Evolutionary conservation across 352 stramenopile genomes (phyloP).

Genomic region (Globisporangium polare): DNA sequence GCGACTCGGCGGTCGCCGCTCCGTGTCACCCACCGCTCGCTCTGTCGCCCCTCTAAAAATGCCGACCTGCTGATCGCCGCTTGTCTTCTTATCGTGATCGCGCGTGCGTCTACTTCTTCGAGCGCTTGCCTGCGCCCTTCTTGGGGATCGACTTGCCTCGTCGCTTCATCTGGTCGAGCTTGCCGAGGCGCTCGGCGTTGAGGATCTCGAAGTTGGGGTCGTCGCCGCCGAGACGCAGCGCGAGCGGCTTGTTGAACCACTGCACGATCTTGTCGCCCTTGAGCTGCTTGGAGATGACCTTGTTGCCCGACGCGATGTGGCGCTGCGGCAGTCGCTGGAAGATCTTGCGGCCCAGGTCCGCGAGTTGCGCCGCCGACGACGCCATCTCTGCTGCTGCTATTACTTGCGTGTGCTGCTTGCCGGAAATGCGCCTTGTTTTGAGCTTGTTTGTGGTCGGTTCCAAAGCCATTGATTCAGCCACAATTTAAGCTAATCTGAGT

Average conservation of each 20-base stretch:
- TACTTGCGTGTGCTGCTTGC: not conserved
- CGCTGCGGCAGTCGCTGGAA: constrained; percentile 85
- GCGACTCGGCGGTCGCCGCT: no score
- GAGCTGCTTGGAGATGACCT: constrained; percentile 87
- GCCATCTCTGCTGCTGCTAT: constrained; percentile 17
- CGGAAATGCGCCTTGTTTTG: not conserved
- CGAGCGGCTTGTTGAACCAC: constrained; percentile 85
- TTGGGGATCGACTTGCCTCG: constrained; percentile 83
- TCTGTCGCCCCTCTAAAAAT: not conserved
- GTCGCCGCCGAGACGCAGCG: constrained; percentile 68
- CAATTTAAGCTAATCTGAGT: constrained; percentile 6
- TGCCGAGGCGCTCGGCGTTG: constrained; percentile 71
- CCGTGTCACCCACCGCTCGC: not conserved
- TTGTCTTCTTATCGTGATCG: not conserved
- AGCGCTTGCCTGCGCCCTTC: constrained; percentile 86
- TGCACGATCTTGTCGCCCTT: constrained; percentile 82
- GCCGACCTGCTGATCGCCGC: not conserved
- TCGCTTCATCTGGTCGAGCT: constrained; percentile 84
- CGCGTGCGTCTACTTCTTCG: constrained; percentile 61
- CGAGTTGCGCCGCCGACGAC: constrained; percentile 58
- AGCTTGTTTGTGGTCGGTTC: not conserved
- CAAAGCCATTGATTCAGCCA: constrained; percentile 12
- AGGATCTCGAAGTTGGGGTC: constrained; percentile 85
- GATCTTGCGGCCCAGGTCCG: constrained; percentile 83
- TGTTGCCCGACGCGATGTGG: constrained; percentile 79